A percentile compares a stretch with the other conserved stretches of the same genome.
These are phyloP conservation scores for Fusarium annulatum DNA, from an alignment of 2,329 filamentous ascomycete species.

Conservation along the genomic window DNA sequence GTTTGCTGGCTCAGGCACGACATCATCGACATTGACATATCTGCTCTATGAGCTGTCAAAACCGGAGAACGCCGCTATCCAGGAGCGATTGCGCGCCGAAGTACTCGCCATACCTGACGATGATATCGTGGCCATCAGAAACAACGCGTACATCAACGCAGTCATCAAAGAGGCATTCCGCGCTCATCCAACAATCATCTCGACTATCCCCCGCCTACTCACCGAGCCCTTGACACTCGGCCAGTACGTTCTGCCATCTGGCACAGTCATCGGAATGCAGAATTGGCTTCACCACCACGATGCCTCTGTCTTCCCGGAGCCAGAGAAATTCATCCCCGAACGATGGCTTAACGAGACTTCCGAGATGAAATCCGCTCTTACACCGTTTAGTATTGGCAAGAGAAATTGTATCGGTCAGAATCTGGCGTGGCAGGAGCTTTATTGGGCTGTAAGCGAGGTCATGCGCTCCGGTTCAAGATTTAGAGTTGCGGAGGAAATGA, in stretches of 20 bases:
- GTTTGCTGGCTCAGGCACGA: not conserved
- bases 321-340: not conserved
- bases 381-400: not conserved
- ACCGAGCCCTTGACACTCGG: not conserved
- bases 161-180: not conserved
- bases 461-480: not conserved
- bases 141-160: not conserved
- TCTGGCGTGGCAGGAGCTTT: not conserved
- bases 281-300: not conserved
- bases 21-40: not conserved
- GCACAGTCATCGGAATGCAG: not conserved
- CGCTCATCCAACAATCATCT: not conserved
- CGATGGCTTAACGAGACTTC: not conserved
- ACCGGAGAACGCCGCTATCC: not conserved
- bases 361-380: not conserved
- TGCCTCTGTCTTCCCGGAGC: accelerated
- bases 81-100: not conserved
- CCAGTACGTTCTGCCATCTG: not conserved
- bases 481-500: not conserved
- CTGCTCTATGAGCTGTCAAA: not conserved
- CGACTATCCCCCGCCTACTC: not conserved
- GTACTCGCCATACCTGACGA: accelerated
- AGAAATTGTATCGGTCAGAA: not conserved
- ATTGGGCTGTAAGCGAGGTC: not conserved
- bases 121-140: not conserved